These are phyloP conservation scores for Penicillium atrosanguineum DNA, from an alignment of 495 filamentous ascomycete species.

Conservation along the genomic window DNA sequence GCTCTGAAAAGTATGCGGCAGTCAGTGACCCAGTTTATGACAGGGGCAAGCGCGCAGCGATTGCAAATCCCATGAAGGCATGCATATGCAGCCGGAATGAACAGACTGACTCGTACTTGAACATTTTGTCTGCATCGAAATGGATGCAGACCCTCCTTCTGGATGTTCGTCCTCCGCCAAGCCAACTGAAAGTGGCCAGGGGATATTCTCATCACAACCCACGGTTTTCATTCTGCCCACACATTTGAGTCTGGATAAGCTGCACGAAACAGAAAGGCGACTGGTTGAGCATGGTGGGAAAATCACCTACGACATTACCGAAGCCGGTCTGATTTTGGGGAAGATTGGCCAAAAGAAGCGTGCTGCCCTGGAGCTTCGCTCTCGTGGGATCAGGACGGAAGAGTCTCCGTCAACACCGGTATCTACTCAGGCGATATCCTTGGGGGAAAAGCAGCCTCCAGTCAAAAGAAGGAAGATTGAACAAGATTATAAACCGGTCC, in stretches of 20 bases:
- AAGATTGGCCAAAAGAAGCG: slow-evolving; percentile 66
- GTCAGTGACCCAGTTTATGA: neutral
- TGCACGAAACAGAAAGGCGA: slow-evolving; percentile 61
- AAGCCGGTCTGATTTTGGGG: slow-evolving; percentile 73
- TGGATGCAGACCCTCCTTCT: neutral
- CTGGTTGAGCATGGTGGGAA: slow-evolving; percentile 52
- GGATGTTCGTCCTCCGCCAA: slow-evolving; percentile 5
- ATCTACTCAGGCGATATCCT: neutral
- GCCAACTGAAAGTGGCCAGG: neutral
- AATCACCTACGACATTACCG: slow-evolving; percentile 68
- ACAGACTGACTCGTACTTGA: neutral
- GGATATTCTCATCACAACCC: slow-evolving; percentile 41
- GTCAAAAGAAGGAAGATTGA: slow-evolving; percentile 24
- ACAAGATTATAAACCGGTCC: neutral
- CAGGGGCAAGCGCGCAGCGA: neutral
- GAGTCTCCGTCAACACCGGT: slow-evolving; percentile 26
- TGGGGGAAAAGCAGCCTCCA: slow-evolving; percentile 9
- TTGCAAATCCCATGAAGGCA: neutral
- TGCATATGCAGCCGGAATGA: neutral
- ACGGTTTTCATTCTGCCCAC: slow-evolving; percentile 71
- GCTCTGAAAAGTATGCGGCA: neutral
- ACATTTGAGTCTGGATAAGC: slow-evolving; percentile 59
- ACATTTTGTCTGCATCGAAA: neutral
- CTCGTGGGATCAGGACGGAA: slow-evolving; percentile 60
- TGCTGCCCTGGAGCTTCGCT: slow-evolving; percentile 73